phyloP scores from a whole-genome alignment of 2,329 filamentous ascomycete species.

The Plenodomus biglobosus region DNA sequence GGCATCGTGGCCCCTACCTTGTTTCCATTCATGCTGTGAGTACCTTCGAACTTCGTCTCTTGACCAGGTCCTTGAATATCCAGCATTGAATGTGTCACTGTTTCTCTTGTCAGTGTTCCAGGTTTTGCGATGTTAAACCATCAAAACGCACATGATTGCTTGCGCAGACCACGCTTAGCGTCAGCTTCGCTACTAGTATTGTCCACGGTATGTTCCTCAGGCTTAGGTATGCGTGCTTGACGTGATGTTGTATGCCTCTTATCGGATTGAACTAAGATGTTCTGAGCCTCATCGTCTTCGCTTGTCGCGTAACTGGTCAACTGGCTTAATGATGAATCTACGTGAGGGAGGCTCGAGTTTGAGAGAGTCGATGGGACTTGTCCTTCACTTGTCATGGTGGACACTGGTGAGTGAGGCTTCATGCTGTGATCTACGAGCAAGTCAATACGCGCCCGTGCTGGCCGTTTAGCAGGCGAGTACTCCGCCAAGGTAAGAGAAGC shows the following conservation, averaged over 20 bases:
- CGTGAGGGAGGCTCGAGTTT: background rate
- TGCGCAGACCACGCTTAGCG: background rate
- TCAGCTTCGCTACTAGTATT: background rate
- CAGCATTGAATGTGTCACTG: background rate
- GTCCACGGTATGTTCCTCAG: background rate
- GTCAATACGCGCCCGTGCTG: background rate
- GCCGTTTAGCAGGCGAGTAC: background rate
- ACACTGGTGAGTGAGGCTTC: too few relatives aligned
- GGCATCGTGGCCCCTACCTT: background rate
- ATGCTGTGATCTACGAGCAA: background rate
- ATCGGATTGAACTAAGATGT: background rate
- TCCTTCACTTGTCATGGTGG: background rate
- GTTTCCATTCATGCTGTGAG: background rate
- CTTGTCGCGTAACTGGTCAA: constrained; percentile 1
- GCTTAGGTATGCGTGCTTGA: background rate
- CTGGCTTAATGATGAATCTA: background rate
- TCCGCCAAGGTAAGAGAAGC: background rate
- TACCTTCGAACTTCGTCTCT: too few relatives aligned
- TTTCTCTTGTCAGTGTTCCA: background rate
- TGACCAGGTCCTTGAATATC: background rate
- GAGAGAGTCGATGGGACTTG: background rate
- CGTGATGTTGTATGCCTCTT: background rate
- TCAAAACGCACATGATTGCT: background rate
- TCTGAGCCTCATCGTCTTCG: background rate
- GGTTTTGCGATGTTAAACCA: background rate